Conservation (phyloP, 108 stramenopile species). For the Nitzschia putrida region DNA sequence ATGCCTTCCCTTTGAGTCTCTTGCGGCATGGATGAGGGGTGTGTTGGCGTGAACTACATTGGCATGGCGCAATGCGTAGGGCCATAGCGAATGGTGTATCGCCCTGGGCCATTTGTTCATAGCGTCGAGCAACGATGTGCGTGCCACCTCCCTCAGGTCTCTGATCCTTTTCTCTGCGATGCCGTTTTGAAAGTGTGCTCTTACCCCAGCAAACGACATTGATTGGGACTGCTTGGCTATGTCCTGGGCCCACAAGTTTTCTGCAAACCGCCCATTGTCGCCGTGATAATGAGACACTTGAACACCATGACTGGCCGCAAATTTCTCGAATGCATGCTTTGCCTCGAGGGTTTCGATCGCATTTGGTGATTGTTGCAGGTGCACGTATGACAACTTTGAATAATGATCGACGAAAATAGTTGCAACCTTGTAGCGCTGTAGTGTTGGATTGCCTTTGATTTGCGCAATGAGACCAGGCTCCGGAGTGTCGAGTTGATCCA, state of each 20-base stretch:
- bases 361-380: constrained; percentile 31
- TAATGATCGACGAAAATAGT: too few species aligned
- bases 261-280: constrained; percentile 59
- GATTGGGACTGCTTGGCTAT: constrained; percentile 21
- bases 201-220: constrained; percentile 52
- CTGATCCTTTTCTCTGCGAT: too few species aligned
- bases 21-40: constrained; percentile 13
- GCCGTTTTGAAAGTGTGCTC: constrained; percentile 54
- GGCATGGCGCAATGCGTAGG: constrained; percentile 44
- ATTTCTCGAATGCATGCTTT: constrained; percentile 45
- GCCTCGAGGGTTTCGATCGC: constrained; percentile 44
- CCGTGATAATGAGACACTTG: constrained; percentile 46
- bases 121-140: too few species aligned
- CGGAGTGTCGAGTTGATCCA: constrained; percentile 46
- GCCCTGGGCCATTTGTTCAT: too few species aligned
- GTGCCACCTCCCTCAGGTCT: too few species aligned
- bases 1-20: background rate
- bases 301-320: constrained; percentile 8
- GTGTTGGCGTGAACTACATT: constrained; percentile 24
- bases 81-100: constrained; percentile 61
- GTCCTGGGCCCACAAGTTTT: constrained; percentile 26
- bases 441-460: constrained; percentile 35
- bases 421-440: constrained; percentile 35
- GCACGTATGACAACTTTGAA: constrained; percentile 47
- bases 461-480: constrained; percentile 51